Base-by-base conservation (phyloP, 164 flowering plant species). In the Pachysandra terminalis region DNA sequence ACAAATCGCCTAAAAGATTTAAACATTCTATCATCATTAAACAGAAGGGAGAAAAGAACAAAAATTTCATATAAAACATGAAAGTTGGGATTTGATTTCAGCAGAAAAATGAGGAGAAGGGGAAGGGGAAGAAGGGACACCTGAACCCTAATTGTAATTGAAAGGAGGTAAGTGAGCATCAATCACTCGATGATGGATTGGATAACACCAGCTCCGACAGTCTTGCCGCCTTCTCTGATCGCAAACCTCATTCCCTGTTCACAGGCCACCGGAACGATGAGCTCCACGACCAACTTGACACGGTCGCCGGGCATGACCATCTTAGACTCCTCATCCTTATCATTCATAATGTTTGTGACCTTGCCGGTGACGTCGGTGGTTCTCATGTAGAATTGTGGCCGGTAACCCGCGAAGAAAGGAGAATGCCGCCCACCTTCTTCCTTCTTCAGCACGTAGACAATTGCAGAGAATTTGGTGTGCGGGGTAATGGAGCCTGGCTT, bases 201-300 rank as follows among this genome's bases (percentile, higher is more conserved):
- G 56, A 53, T 53, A 21, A 53, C 56, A 53, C 56, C n/a, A 16
- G 56, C 56, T 3, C 56, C 56, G 19, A 53, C 56, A 53, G 56
- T 53, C 22, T 53, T 53, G 22, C 56, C 56, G 1, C 56, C 56
- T 53, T 53, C 56, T 53, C 56, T 53, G 56, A 53, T 53, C 1
- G 56, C 56, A 53, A 53, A 53, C n/a, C 56, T 19, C 56, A 53
- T 53, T 53, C 56, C 56, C n/a, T 23, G 60, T 28, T 57, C 32
- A 15, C 32, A 57, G 15, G 60, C 60, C 28, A 57, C 28, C 9
- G 60, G 56, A 21, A 53, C 19, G 3, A 53, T 53, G 22, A 53
- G 56, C 56, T 53, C 56, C 6, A 53, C 56, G 3, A 53, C 56
- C 56, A 53, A 16, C 56, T 53, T 53, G 3, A 53, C 21, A 16